phyloP scores from a whole-genome alignment of 2,329 filamentous ascomycete genomes.

The Talaromyces albobiverticillius region DNA sequence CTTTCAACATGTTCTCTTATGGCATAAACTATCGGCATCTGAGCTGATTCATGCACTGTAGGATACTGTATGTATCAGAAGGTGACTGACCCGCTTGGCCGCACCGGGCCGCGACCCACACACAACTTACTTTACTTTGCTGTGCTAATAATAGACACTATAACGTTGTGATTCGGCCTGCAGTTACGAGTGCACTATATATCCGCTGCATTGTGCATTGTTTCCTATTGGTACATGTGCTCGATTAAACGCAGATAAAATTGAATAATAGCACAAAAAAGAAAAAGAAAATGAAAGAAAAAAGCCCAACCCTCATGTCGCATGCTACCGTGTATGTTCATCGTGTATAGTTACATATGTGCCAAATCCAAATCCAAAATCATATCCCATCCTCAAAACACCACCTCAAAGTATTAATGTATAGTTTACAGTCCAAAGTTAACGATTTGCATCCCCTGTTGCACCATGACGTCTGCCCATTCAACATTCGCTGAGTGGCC shows the following conservation, averaged over 20 bases:
- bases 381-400: not conserved
- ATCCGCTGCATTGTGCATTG: not conserved
- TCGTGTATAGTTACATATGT: conserved; percentile 16
- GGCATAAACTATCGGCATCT: too few relatives aligned
- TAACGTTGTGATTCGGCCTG: too few relatives aligned
- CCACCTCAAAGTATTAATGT: not conserved
- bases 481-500: conserved; percentile 46
- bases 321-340: conserved; percentile 19
- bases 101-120: conserved; percentile 14
- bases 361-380: conserved; percentile 8
- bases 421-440: conserved; percentile 49
- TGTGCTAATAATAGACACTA: conserved; percentile 10
- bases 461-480: conserved; percentile 49
- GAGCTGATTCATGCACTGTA: too few relatives aligned
- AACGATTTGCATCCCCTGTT: conserved; percentile 47
- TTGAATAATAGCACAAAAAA: too few relatives aligned
- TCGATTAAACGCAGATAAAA: not conserved
- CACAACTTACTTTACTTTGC: too few relatives aligned
- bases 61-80: too few relatives aligned
- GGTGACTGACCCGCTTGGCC: not conserved
- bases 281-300: conserved; percentile 2
- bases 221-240: not conserved
- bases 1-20: too few relatives aligned
- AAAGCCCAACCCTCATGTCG: conserved; percentile 12
- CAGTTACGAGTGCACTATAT: not conserved